Conservation (phyloP, 2,329 filamentous ascomycete genomes). For the Venturia oleaginea region DNA sequence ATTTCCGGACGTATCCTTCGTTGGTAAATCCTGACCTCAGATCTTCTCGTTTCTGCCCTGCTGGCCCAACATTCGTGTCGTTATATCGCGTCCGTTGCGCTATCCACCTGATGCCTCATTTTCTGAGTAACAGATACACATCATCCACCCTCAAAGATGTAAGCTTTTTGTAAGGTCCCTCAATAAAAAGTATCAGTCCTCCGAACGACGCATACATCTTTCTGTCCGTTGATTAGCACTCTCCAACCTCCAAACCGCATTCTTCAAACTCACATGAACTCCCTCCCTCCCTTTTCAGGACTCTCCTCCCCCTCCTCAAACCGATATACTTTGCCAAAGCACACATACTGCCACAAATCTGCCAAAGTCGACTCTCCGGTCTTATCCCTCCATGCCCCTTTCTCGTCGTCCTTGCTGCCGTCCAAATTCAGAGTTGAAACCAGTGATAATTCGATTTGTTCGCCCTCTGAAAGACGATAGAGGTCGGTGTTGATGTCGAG, state of each 20-base stretch:
- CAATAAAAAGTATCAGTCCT: slow-evolving; percentile 78
- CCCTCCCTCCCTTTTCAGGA: slow-evolving; percentile 80
- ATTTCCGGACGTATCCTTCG: neutral
- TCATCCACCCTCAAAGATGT: slow-evolving; percentile 87
- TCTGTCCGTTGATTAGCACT: slow-evolving; percentile 39
- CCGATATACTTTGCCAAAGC: slow-evolving; percentile 79
- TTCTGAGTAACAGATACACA: slow-evolving; percentile 89
- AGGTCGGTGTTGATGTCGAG: slow-evolving; percentile 94
- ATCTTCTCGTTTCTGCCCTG: neutral
- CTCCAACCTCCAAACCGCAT: neutral
- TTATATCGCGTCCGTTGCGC: neutral
- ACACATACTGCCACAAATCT: slow-evolving; percentile 81
- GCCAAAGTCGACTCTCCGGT: slow-evolving; percentile 52
- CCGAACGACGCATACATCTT: slow-evolving; percentile 94
- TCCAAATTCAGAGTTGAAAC: slow-evolving; percentile 81
- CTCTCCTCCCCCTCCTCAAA: slow-evolving; percentile 78
- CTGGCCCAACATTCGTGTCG: neutral
- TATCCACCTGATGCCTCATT: slow-evolving; percentile 39
- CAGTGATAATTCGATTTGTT: slow-evolving; percentile 70
- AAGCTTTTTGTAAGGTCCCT: slow-evolving; percentile 93
- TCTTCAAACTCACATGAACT: slow-evolving; percentile 32
- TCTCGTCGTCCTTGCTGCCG: slow-evolving; percentile 52
- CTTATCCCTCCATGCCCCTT: slow-evolving; percentile 60
- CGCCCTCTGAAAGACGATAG: slow-evolving; percentile 66
- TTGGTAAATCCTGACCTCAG: neutral